phyloP scores from a whole-genome alignment of 495 filamentous ascomycete species.

The Penicillium lividum region DNA sequence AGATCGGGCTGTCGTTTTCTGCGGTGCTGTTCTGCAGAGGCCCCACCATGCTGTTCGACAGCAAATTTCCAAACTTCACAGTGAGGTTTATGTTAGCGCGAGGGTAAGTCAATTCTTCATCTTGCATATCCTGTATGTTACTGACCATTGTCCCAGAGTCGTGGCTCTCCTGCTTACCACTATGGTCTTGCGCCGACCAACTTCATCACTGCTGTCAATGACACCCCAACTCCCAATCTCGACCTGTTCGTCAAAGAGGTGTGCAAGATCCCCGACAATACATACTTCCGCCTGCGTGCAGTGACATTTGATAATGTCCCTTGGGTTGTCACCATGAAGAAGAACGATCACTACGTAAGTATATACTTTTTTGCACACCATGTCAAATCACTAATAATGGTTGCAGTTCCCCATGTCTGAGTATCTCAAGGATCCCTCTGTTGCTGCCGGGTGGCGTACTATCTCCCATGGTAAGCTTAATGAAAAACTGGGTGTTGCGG shows the following conservation, averaged over 20 bases:
- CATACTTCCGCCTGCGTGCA: constrained; percentile 91
- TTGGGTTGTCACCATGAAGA: constrained; percentile 99
- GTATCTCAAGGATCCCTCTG: constrained; percentile 70
- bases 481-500: constrained; percentile 33
- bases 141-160: constrained; percentile 40
- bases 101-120: constrained; percentile 48
- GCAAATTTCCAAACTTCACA: constrained; percentile 95
- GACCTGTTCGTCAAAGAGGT: constrained; percentile 76
- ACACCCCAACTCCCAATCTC: constrained; percentile 76
- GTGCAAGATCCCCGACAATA: constrained; percentile 88
- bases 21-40: constrained; percentile 87
- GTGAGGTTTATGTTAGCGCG: constrained; percentile 93
- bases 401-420: constrained; percentile 81
- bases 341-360: constrained; percentile 92
- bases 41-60: constrained; percentile 96
- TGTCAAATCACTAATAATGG: constrained; percentile 4
- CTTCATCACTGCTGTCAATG: constrained; percentile 96
- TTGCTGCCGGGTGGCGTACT: constrained; percentile 67
- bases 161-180: constrained; percentile 86
- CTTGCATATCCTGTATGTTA: background rate
- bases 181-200: constrained; percentile 95
- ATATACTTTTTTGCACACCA: background rate
- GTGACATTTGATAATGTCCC: constrained; percentile 98
- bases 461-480: constrained; percentile 68
- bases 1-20: constrained; percentile 87